These are phyloP conservation scores for Ceratocystis albifundus DNA, from an alignment of 2,329 filamentous ascomycete species.

Conservation along the genomic window DNA sequence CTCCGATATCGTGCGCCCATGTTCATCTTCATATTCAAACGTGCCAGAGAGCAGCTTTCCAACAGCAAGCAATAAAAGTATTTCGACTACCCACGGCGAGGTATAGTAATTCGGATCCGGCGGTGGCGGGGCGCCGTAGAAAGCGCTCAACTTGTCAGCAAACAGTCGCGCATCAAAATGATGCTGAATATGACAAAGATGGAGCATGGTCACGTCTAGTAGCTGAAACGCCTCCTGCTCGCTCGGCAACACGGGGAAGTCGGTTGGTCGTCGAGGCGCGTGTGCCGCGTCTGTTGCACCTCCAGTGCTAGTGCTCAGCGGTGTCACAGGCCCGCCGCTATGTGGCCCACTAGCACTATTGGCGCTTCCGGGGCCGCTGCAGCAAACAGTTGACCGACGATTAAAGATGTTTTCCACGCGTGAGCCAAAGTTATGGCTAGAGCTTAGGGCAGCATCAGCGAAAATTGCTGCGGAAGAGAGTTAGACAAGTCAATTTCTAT, in stretches of 20 bases:
- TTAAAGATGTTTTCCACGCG: slow-evolving; percentile 24
- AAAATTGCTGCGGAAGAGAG: slow-evolving; percentile 22
- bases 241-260: slow-evolving; percentile 20
- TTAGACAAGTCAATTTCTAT: too few relatives aligned
- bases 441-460: slow-evolving; percentile 24
- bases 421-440: slow-evolving; percentile 25
- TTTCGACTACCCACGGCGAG: slow-evolving; percentile 22
- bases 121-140: slow-evolving; percentile 13
- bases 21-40: slow-evolving; percentile 19
- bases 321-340: slow-evolving; percentile 17
- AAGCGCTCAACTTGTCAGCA: slow-evolving; percentile 16
- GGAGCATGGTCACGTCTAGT: slow-evolving; percentile 25
- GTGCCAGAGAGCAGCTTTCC: slow-evolving; percentile 21
- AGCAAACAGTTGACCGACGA: slow-evolving; percentile 19
- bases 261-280: neutral
- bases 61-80: slow-evolving; percentile 21
- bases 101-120: slow-evolving; percentile 19
- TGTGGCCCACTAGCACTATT: neutral
- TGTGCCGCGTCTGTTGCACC: neutral
- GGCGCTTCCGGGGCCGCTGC: neutral
- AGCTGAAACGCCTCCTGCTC: slow-evolving; percentile 24
- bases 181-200: slow-evolving; percentile 26
- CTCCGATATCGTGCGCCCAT: slow-evolving; percentile 18
- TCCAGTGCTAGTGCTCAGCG: neutral
- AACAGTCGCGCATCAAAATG: slow-evolving; percentile 26